A percentile compares a stretch with the other conserved stretches of the same genome.
Evolutionary conservation across 1,284 basidiomycete species (phyloP).

Genomic region (Rhodotorula glutinis): DNA sequence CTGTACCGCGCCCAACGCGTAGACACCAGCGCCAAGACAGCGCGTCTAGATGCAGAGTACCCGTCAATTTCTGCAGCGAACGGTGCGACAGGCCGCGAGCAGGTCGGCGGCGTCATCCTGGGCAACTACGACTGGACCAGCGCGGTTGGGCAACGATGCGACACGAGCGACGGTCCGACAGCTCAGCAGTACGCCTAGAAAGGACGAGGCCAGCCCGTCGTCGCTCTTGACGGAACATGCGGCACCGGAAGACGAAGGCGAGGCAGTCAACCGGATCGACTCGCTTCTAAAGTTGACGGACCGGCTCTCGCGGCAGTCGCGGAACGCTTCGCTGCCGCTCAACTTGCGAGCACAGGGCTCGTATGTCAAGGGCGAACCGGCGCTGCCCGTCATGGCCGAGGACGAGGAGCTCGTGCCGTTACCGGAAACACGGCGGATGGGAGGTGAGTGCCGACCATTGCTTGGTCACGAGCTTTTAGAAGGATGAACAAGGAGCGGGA

Average conservation of each 20-base stretch:
- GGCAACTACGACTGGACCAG: too few species aligned
- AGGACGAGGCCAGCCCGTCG: background rate
- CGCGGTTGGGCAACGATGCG: too few species aligned
- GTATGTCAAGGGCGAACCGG: background rate
- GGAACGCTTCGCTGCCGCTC: background rate
- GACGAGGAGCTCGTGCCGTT: constrained; percentile 9
- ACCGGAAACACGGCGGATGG: constrained; percentile 16
- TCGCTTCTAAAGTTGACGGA: constrained; percentile 7
- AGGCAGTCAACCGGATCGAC: constrained; percentile 15
- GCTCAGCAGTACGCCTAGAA: background rate
- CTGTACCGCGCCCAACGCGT: too few species aligned
- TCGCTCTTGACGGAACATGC: constrained; percentile 15
- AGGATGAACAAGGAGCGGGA: too few species aligned
- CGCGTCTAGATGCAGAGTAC: too few species aligned
- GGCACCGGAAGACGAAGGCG: constrained; percentile 3
- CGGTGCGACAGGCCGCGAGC: too few species aligned
- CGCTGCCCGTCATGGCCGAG: background rate
- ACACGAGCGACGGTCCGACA: background rate
- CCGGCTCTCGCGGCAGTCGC: background rate
- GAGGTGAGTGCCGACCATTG: too few species aligned
- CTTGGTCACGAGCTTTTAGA: too few species aligned
- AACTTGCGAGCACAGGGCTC: constrained; percentile 2
- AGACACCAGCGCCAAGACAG: too few species aligned
- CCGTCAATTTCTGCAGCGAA: too few species aligned
- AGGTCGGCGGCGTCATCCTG: too few species aligned